Evolutionary conservation across 495 filamentous ascomycete species (phyloP).

Genomic region (Penicillium pulvis): DNA sequence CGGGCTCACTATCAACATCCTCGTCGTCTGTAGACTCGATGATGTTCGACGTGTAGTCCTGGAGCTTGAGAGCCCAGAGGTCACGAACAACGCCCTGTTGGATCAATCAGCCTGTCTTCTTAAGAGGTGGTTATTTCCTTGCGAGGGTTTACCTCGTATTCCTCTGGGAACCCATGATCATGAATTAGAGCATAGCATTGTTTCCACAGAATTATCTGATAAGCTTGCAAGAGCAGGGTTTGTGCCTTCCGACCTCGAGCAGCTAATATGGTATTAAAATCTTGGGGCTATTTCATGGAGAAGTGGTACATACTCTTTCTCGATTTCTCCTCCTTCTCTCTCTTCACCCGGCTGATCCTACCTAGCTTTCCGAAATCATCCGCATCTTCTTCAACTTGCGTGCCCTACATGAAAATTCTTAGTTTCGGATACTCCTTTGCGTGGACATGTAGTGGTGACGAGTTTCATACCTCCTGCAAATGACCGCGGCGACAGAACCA

Average conservation of each 20-base stretch:
- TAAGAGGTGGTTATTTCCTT: neutral
- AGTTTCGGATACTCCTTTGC: neutral
- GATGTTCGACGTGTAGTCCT: conserved; percentile 46
- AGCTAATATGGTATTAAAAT: conserved; percentile 27
- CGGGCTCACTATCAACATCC: conserved; percentile 33
- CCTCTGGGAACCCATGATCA: conserved; percentile 59
- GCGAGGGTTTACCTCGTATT: conserved; percentile 57
- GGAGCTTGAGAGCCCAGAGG: conserved; percentile 69
- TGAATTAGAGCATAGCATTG: conserved; percentile 67
- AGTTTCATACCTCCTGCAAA: conserved; percentile 53
- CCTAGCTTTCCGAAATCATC: conserved; percentile 73
- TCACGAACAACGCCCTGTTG: conserved; percentile 58
- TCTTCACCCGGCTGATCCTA: conserved; percentile 56
- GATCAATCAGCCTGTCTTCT: neutral
- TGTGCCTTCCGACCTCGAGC: conserved; percentile 64
- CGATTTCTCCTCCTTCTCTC: conserved; percentile 53
- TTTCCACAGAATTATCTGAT: conserved; percentile 83
- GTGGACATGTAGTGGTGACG: neutral
- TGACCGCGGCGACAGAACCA: conserved; percentile 70
- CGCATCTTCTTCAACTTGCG: conserved; percentile 68
- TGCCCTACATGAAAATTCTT: conserved; percentile 31
- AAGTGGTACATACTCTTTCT: conserved; percentile 43
- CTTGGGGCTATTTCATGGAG: neutral
- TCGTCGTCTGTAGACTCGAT: conserved; percentile 34
- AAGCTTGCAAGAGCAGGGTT: conserved; percentile 78